These are phyloP conservation scores for Podaxis sp. DNA, from an alignment of 768 basidiomycete species.

Conservation along the genomic window DNA sequence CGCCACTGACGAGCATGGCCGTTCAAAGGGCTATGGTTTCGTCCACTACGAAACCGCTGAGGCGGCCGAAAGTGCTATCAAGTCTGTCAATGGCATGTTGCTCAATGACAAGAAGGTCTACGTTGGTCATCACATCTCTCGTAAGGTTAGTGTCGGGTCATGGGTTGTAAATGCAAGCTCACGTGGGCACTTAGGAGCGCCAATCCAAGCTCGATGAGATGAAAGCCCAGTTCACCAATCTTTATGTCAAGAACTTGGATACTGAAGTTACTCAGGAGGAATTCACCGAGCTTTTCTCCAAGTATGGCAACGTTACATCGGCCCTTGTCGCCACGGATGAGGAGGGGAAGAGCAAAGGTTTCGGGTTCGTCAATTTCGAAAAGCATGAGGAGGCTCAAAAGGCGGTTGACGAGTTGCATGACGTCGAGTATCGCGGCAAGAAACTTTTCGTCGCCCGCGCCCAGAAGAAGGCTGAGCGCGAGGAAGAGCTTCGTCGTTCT, in stretches of 20 bases:
- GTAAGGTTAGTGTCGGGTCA: constrained; percentile 57
- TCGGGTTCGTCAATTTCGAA: constrained; percentile 98
- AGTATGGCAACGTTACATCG: constrained; percentile 84
- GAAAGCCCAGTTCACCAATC: constrained; percentile 95
- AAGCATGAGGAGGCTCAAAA: constrained; percentile 86
- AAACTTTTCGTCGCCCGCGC: constrained; percentile 95
- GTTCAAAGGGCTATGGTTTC: constrained; percentile 96
- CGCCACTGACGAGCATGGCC: constrained; percentile 91
- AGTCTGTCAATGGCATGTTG: constrained; percentile 98
- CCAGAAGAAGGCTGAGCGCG: constrained; percentile 97
- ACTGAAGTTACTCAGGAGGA: constrained; percentile 79
- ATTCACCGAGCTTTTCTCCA: constrained; percentile 75
- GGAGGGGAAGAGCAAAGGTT: constrained; percentile 90
- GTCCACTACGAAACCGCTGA: constrained; percentile 99
- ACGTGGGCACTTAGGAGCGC: constrained; percentile 60
- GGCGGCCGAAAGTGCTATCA: constrained; percentile 93
- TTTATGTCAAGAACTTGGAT: constrained; percentile 98
- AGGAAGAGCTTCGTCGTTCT: constrained; percentile 89
- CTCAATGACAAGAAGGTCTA: constrained; percentile 99
- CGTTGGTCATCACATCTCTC: constrained; percentile 95
- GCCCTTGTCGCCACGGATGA: constrained; percentile 82
- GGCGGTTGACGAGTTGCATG: constrained; percentile 89
- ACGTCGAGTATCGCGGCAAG: constrained; percentile 77
- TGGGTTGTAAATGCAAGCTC: neutral
- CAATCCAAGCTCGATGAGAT: constrained; percentile 98